Evolutionary conservation across 371 early-diverging fungal genomes (phyloP), one percentile per base, ranked within the genome.

Genomic region (Rhizomucor miehei): DNA sequence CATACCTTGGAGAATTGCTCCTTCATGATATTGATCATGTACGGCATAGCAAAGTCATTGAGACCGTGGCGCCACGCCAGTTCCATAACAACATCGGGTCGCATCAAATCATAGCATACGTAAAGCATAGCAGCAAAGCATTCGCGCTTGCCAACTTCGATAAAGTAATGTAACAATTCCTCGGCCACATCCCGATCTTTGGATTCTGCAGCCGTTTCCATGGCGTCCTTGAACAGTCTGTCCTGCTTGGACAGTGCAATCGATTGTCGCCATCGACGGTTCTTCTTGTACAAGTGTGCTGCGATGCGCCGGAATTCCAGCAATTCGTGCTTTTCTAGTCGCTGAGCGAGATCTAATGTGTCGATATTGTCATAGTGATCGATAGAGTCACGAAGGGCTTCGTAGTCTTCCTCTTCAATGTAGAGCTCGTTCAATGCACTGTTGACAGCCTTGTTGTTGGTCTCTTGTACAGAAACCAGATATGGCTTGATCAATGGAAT

Each of bases 221-320:
- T 96, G 3, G 96, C 95, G 65, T 98, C 99, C 82, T 93, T 93
- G 82, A 87, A 97, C 39, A 97, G 85, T 51, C 88, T 80, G 66
- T 98, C 97, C 73, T 93, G 87, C 82, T 97, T 96, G 17, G 94
- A 96, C 52, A 98, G 79, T 11, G 85, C 82, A 68, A 98, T 87
- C 13, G 96, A 93, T 71, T 97, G 92, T 68, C 87, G 84, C 95
- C 95, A 98, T 58, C 93, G 88, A 72, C 91, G 89, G 84, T 94
- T 95, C 59, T 79, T 88, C 85, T 85, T 93, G 85, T 94, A 97
- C 46, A 98, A 74, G 54, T 92, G 92, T 2, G 97, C 93, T 12
- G 96, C 91, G 52, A 98, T 94, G 39, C 98, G 85, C 23, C 97
- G 89, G 88, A 98, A 98, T 73, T 97, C 97, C 12, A 98, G 69